Evolutionary conservation across 2,329 filamentous ascomycete species (phyloP).

Genomic region (Septoria linicola): DNA sequence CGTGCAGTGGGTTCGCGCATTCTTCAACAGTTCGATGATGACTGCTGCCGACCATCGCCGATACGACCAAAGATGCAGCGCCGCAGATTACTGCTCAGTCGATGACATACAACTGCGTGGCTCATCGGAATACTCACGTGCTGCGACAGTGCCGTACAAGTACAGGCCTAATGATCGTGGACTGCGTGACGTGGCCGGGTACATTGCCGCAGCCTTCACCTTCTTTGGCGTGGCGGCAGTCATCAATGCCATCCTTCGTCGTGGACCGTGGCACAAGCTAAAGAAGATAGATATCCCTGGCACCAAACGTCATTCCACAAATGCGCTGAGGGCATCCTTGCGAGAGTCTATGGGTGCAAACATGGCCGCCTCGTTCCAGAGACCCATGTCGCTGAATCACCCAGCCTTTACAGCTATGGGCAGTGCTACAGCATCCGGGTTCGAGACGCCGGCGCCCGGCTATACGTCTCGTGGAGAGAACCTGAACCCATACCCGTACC

Average conservation of each 20-base stretch:
- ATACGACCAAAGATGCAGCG: constrained; percentile 20
- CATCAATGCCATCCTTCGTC: constrained; percentile 32
- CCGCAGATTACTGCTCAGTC: constrained; percentile 28
- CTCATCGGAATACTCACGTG: constrained; percentile 25
- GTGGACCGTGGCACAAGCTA: constrained; percentile 31
- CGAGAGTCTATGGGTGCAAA: constrained; percentile 20
- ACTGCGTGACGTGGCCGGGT: constrained; percentile 29
- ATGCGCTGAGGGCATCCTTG: constrained; percentile 22
- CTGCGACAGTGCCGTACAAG: constrained; percentile 25
- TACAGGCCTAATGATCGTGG: constrained; percentile 11
- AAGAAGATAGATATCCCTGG: constrained; percentile 26
- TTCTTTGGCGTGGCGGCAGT: constrained; percentile 30
- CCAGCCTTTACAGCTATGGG: not conserved
- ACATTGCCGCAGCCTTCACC: constrained; percentile 32
- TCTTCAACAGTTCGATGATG: constrained; percentile 51
- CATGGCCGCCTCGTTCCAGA: constrained; percentile 8
- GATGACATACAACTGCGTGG: constrained; percentile 33
- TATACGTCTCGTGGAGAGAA: constrained; percentile 19
- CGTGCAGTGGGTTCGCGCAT: constrained; percentile 49
- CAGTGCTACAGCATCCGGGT: constrained; percentile 12
- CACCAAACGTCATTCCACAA: constrained; percentile 18
- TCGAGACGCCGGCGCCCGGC: constrained; percentile 24
- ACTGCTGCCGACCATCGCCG: constrained; percentile 29
- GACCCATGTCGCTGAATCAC: constrained; percentile 9
- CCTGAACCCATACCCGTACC: not conserved